These are phyloP conservation scores for Endocalyx cinctus DNA, from an alignment of 2,329 filamentous ascomycete species.

Conservation along the genomic window DNA sequence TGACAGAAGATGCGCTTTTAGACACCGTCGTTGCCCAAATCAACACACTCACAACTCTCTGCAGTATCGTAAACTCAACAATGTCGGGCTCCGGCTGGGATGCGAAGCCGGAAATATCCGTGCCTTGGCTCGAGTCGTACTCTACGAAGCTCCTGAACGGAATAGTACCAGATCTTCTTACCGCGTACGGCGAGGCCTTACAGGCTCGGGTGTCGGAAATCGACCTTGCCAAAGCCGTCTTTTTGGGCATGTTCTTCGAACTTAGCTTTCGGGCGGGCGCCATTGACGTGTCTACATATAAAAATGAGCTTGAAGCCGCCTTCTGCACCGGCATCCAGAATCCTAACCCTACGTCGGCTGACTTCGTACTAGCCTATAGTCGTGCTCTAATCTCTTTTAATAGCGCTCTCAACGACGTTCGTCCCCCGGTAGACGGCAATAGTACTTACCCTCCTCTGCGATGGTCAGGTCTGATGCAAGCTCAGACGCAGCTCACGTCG, in stretches of 20 bases:
- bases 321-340: too few relatives aligned
- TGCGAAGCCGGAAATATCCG: conserved; percentile 16
- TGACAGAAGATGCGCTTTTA: conserved; percentile 59
- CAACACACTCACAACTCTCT: conserved; percentile 47
- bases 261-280: conserved; percentile 18
- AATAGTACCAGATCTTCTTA: conserved; percentile 6
- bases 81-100: background rate
- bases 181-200: conserved; percentile 5
- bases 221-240: conserved; percentile 20
- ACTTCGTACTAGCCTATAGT: conserved; percentile 19
- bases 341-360: conserved; percentile 12
- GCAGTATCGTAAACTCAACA: conserved; percentile 38
- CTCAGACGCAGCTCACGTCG: conserved; percentile 10
- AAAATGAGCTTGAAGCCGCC: conserved; percentile 19
- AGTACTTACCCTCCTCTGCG: conserved; percentile 14
- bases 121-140: conserved; percentile 56
- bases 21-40: conserved; percentile 65
- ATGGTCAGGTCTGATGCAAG: conserved; percentile 23
- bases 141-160: conserved; percentile 41
- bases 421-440: background rate
- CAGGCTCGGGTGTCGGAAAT: conserved; percentile 14
- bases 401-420: conserved; percentile 17
- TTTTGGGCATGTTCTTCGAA: conserved; percentile 21
- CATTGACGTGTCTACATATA: conserved; percentile 21
- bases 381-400: conserved; percentile 23